Evolutionary conservation across 768 basidiomycete genomes (phyloP), one percentile per base, ranked within the genome.

Genomic region (Cyclocybe aegerita): DNA sequence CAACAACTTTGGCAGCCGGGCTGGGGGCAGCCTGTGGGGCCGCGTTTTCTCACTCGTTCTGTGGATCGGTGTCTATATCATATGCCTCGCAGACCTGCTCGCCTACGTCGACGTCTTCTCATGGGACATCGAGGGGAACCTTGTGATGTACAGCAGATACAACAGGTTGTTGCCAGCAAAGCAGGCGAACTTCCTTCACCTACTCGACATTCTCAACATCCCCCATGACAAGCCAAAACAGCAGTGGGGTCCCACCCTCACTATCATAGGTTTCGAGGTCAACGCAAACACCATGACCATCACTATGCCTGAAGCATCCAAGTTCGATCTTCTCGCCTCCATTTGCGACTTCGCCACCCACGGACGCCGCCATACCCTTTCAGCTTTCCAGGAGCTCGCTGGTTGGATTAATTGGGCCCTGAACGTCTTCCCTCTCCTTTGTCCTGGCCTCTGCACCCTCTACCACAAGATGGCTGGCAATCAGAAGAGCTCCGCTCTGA

Each of bases 201-300:
- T 76, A 1, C 73, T 67, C 65, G 75, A 77, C 50, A 32, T 57
- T 0, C 45, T 75, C 7, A 62, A 68, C 0, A 55, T 73, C 2
- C 74, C 73, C 0, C 72, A 76, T 52, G 59, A 67, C 10, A 40
- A 62, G 4, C 16, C 33, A 2, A 78, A 77, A 54, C 76, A 78
- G 44, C 12, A 69, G 0, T 65, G 30, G 23, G 71, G 70, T 0
- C 7, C 31, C n/a, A n/a, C n/a, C n/a, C n/a, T n/a, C n/a, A n/a
- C n/a, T n/a, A n/a, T n/a, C n/a, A n/a, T n/a, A n/a, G n/a, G n/a
- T n/a, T n/a, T n/a, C n/a, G n/a, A n/a, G n/a, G n/a, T n/a, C n/a
- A n/a, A n/a, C n/a, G n/a, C n/a, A n/a, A n/a, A n/a, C n/a, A n/a
- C n/a, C n/a, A n/a, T n/a, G n/a, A n/a, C n/a, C n/a, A n/a, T n/a